phyloP scores from a whole-genome alignment of 2,329 filamentous ascomycete genomes.

The Aureobasidium mangrovei region DNA sequence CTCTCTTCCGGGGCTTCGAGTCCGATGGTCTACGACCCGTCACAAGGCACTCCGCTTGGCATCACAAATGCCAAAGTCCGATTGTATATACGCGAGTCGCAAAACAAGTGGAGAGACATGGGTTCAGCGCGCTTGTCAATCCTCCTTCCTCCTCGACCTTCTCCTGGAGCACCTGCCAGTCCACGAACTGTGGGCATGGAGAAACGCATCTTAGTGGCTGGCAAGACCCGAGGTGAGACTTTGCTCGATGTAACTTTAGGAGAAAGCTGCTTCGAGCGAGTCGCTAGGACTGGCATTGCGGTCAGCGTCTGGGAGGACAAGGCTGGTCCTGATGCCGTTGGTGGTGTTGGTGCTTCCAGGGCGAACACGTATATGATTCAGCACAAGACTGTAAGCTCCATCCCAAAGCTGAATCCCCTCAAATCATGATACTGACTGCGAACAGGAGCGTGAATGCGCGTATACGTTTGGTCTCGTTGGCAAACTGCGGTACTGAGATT shows the following conservation, averaged over 20 bases:
- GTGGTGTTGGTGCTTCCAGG: conserved; percentile 47
- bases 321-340: conserved; percentile 40
- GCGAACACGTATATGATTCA: conserved; percentile 56
- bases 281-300: conserved; percentile 78
- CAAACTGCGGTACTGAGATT: conserved; percentile 38
- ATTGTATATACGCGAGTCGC: conserved; percentile 67
- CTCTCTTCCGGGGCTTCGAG: conserved; percentile 39
- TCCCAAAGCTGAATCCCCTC: background rate
- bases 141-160: conserved; percentile 54
- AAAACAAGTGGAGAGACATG: conserved; percentile 82
- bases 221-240: conserved; percentile 57
- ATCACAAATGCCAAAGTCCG: conserved; percentile 77
- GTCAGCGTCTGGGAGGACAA: conserved; percentile 72
- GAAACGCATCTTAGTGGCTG: conserved; percentile 75
- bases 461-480: conserved; percentile 42
- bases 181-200: conserved; percentile 49
- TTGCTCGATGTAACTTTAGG: conserved; percentile 77
- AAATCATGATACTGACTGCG: background rate
- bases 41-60: conserved; percentile 44
- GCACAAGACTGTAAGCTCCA: conserved; percentile 31
- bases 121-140: conserved; percentile 79
- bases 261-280: conserved; percentile 73
- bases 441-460: conserved; percentile 39
- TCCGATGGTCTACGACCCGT: conserved; percentile 24
- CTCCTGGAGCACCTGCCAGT: conserved; percentile 28